Percentiles rank a stretch among this genome's conserved stretches.
Evolutionary conservation across 495 filamentous ascomycete species (phyloP).

Genomic region (Evansstolkia leycettana): DNA sequence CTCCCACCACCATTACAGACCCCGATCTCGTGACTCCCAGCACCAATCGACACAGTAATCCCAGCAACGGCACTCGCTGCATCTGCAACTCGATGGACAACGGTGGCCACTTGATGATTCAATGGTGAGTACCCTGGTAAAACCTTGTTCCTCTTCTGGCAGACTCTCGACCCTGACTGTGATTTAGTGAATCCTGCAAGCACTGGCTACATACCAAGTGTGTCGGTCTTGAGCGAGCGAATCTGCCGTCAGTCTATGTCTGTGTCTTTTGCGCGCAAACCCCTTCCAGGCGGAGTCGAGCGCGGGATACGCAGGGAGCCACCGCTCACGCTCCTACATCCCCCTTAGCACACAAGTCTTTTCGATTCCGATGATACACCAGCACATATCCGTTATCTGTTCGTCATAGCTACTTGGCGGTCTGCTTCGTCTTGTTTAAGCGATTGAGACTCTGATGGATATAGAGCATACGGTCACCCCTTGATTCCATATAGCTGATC

Average conservation of each 20-base stretch:
- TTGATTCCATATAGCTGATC: too few species aligned
- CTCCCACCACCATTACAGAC: constrained; percentile 58
- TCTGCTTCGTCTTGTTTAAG: neutral
- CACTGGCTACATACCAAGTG: constrained; percentile 78
- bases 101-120: constrained; percentile 64
- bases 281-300: constrained; percentile 51
- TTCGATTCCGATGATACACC: constrained; percentile 24
- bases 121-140: constrained; percentile 62
- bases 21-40: constrained; percentile 55
- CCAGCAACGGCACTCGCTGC: constrained; percentile 54
- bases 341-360: constrained; percentile 58
- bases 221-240: constrained; percentile 51
- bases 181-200: constrained; percentile 64
- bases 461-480: neutral
- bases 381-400: neutral
- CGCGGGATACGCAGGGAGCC: constrained; percentile 41
- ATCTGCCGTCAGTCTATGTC: constrained; percentile 64
- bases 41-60: constrained; percentile 42
- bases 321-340: constrained; percentile 36
- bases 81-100: constrained; percentile 56
- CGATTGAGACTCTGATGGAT: neutral
- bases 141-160: constrained; percentile 1
- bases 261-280: constrained; percentile 73
- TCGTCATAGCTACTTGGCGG: neutral
- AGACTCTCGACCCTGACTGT: constrained; percentile 9